These are phyloP conservation scores for Lactarius hengduanensis DNA, from an alignment of 768 basidiomycete genomes.

Conservation along the genomic window DNA sequence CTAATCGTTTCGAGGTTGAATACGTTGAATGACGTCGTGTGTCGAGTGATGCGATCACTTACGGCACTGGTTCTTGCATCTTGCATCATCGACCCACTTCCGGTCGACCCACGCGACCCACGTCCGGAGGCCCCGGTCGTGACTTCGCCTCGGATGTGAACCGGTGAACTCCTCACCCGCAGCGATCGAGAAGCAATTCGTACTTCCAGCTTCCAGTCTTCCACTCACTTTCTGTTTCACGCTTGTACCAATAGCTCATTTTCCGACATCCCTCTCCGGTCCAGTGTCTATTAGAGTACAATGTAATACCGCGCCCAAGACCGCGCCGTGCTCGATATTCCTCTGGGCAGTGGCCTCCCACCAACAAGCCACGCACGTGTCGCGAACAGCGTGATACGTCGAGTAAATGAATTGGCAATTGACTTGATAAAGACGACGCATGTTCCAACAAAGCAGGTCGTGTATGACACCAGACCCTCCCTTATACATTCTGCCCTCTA, in stretches of 20 bases:
- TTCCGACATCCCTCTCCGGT: background rate
- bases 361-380: background rate
- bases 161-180: background rate
- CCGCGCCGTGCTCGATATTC: background rate
- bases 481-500: background rate
- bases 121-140: background rate
- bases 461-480: background rate
- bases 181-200: background rate
- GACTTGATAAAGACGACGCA: background rate
- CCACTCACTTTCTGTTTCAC: background rate
- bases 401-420: background rate
- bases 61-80: too few relatives aligned
- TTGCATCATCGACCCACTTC: background rate
- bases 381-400: background rate
- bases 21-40: too few relatives aligned
- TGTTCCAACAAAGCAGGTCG: background rate
- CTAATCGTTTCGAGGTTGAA: too few relatives aligned
- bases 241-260: background rate
- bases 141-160: background rate
- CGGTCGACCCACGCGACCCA: background rate
- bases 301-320: background rate
- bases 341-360: background rate
- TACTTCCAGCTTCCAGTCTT: background rate
- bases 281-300: background rate
- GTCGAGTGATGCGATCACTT: too few relatives aligned